phyloP scores from a whole-genome alignment of 768 basidiomycete species.

The Trametes cingulata region DNA sequence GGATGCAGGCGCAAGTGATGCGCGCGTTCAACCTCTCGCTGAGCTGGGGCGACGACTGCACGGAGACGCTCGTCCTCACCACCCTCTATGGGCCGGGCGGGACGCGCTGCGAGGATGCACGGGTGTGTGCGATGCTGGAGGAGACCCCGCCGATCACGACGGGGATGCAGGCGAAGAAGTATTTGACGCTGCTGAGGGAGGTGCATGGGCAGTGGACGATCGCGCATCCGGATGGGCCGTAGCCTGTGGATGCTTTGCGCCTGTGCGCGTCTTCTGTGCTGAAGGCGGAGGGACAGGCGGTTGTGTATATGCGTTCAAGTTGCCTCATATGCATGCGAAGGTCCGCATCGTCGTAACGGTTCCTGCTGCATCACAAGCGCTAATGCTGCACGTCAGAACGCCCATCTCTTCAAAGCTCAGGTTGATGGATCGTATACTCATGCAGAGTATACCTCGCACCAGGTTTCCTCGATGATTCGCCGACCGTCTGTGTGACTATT shows the following conservation, averaged over 20 bases:
- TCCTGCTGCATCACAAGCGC: too few relatives aligned
- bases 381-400: too few relatives aligned
- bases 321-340: too few relatives aligned
- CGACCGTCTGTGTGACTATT: background rate
- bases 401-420: too few relatives aligned
- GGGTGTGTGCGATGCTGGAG: constrained; percentile 51
- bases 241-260: background rate
- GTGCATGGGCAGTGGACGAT: constrained; percentile 49
- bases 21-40: constrained; percentile 48
- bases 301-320: too few relatives aligned
- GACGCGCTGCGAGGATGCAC: constrained; percentile 46
- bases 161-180: constrained; percentile 48
- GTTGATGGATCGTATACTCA: too few relatives aligned
- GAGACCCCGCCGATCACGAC: constrained; percentile 44
- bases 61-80: constrained; percentile 52
- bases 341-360: too few relatives aligned
- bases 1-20: constrained; percentile 51
- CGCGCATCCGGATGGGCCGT: constrained; percentile 28
- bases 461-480: constrained; percentile 10
- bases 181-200: constrained; percentile 49
- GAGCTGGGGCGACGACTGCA: constrained; percentile 47
- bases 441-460: background rate
- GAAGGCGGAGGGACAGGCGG: background rate
- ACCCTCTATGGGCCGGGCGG: constrained; percentile 59
- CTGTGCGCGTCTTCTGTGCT: too few relatives aligned